A percentile compares a stretch with the other conserved stretches of the same genome.
Conservation (phyloP, 345 rosid species). For the Heritiera littoralis region DNA sequence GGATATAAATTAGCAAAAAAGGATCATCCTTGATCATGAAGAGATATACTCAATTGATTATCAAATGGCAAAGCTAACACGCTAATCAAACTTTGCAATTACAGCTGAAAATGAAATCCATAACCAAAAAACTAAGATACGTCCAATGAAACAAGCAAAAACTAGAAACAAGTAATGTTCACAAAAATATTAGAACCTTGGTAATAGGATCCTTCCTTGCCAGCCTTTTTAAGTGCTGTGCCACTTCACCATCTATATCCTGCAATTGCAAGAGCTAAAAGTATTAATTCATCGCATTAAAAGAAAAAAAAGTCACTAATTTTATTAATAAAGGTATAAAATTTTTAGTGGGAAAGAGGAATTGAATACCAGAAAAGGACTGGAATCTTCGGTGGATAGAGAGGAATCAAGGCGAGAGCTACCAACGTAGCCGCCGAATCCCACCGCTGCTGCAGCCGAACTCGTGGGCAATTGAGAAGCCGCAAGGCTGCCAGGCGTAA, state of each 20-base stretch:
- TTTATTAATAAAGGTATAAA: not conserved
- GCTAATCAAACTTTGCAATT: not conserved
- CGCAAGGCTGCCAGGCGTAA: slow-evolving; percentile 51
- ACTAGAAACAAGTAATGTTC: not conserved
- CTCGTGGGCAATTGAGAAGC: slow-evolving; percentile 72
- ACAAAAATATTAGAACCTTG: slow-evolving; percentile 49
- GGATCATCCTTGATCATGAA: not conserved
- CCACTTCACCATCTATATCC: slow-evolving; percentile 82
- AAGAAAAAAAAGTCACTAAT: not conserved
- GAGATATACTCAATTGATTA: not conserved
- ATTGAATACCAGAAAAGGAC: slow-evolving; percentile 43
- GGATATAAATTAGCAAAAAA: not conserved
- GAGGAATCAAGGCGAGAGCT: slow-evolving; percentile 73
- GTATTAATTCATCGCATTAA: not conserved
- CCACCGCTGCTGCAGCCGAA: slow-evolving; percentile 59
- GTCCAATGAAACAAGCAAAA: slow-evolving; percentile 5
- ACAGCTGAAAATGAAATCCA: not conserved
- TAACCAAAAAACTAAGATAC: not conserved
- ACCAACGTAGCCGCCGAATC: slow-evolving; percentile 91
- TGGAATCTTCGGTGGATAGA: slow-evolving; percentile 47
- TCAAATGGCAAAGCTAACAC: not conserved
- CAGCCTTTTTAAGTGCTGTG: slow-evolving; percentile 80
- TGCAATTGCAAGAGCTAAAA: slow-evolving; percentile 31
- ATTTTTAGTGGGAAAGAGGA: not conserved
- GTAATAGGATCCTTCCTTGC: slow-evolving; percentile 89